Evolutionary conservation across 2,329 filamentous ascomycete genomes (phyloP).

Genomic region (Trichoderma sp.): DNA sequence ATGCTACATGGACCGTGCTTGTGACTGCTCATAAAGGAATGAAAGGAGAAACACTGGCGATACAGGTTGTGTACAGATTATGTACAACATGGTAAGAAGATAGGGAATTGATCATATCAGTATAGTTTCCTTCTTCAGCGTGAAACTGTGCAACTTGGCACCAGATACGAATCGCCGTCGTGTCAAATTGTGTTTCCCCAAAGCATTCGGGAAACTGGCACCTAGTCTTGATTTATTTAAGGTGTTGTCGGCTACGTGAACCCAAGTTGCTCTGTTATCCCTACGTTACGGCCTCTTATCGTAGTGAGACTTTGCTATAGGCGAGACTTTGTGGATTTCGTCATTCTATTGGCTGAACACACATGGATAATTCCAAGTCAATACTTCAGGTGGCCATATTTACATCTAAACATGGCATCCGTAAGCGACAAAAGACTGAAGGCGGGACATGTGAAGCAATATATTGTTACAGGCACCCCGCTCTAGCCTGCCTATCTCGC

Average conservation of each 20-base stretch:
- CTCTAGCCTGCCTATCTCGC: not conserved
- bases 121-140: not conserved
- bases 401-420: not conserved
- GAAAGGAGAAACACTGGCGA: not conserved
- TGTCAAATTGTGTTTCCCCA: not conserved
- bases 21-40: not conserved
- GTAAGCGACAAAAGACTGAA: not conserved
- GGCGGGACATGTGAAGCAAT: not conserved
- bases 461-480: not conserved
- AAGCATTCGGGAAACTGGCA: no score
- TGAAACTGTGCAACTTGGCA: not conserved
- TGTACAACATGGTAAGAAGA: not conserved
- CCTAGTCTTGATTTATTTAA: not conserved
- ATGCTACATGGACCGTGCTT: not conserved
- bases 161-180: not conserved
- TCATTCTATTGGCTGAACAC: not conserved
- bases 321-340: not conserved
- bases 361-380: no score
- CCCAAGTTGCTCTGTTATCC: not conserved
- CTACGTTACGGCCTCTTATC: not conserved
- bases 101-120: not conserved
- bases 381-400: no score
- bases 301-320: not conserved
- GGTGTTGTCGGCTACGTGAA: not conserved
- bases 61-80: not conserved